phyloP scores from a whole-genome alignment of 1,139 yeast species.

The Yamadazyma sp. region DNA sequence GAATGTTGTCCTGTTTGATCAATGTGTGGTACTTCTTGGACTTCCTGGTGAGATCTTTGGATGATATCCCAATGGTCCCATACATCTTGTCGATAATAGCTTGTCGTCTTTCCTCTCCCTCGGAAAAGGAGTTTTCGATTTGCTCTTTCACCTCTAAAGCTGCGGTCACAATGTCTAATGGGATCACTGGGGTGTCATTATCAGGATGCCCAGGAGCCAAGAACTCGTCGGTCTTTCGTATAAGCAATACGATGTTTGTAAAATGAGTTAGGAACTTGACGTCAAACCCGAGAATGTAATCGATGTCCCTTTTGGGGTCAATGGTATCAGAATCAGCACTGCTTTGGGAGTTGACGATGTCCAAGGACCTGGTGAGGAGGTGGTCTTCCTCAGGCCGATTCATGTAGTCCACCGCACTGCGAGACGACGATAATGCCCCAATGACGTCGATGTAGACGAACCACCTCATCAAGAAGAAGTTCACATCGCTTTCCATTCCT shows the following conservation, averaged over 20 bases:
- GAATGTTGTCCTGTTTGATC: slow-evolving; percentile 35
- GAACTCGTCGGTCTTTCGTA: slow-evolving; percentile 36
- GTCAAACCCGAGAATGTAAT: slow-evolving; percentile 61
- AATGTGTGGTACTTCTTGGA: slow-evolving; percentile 16
- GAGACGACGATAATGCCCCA: slow-evolving; percentile 53
- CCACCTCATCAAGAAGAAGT: slow-evolving; percentile 68
- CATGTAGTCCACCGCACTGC: slow-evolving; percentile 28
- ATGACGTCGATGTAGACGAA: slow-evolving; percentile 70
- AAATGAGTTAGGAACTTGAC: slow-evolving; percentile 50
- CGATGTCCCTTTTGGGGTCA: slow-evolving; percentile 48
- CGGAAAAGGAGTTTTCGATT: slow-evolving; percentile 30
- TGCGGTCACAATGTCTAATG: slow-evolving; percentile 36
- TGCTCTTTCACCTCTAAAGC: slow-evolving; percentile 50
- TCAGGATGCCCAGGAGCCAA: slow-evolving; percentile 13
- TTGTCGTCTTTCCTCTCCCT: slow-evolving; percentile 35
- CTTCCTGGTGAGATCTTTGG: slow-evolving; percentile 5
- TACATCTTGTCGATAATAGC: slow-evolving; percentile 29
- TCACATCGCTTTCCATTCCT: slow-evolving; percentile 40
- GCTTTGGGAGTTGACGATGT: slow-evolving; percentile 13
- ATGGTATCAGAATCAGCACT: slow-evolving; percentile 9
- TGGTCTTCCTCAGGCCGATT: slow-evolving; percentile 15
- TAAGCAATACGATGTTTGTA: slow-evolving; percentile 45
- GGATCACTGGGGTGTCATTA: slow-evolving; percentile 16
- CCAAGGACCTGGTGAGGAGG: slow-evolving; percentile 19
- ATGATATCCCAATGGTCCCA: background rate